These are phyloP conservation scores for Aureobasidium pullulans DNA, from an alignment of 2,329 filamentous ascomycete genomes.

Conservation along the genomic window DNA sequence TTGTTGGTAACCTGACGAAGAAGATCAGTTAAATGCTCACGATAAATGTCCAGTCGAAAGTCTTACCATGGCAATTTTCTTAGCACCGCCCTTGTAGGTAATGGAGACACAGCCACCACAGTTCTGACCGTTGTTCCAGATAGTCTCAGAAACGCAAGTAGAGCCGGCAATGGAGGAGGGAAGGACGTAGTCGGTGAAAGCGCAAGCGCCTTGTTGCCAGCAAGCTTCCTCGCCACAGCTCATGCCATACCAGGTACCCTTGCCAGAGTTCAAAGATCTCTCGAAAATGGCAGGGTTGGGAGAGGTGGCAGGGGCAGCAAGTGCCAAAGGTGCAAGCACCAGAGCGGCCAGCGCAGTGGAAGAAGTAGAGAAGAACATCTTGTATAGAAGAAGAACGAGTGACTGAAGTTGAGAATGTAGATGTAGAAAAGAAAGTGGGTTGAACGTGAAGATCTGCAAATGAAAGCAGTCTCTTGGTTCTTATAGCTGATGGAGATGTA, in stretches of 20 bases:
- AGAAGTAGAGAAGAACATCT: slow-evolving; percentile 6
- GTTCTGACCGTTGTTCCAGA: slow-evolving; percentile 12
- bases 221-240: slow-evolving; percentile 18
- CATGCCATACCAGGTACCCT: slow-evolving; percentile 14
- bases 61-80: slow-evolving; percentile 14
- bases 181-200: slow-evolving; percentile 10
- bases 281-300: neutral
- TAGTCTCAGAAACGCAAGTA: slow-evolving; percentile 13
- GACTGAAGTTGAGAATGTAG: neutral
- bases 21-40: neutral
- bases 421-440: neutral
- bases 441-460: neutral
- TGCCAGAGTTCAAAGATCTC: neutral
- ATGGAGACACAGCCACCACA: slow-evolving; percentile 15
- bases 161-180: slow-evolving; percentile 12
- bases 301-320: neutral
- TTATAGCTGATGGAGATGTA: neutral
- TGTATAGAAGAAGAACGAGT: neutral
- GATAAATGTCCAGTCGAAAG: neutral
- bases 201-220: slow-evolving; percentile 16
- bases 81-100: slow-evolving; percentile 13
- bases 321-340: neutral
- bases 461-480: neutral
- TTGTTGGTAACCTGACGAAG: slow-evolving; percentile 9
- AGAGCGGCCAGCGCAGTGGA: slow-evolving; percentile 6